These are phyloP conservation scores for Cladophialophora bantiana DNA, from an alignment of 2,329 filamentous ascomycete species.

Conservation along the genomic window DNA sequence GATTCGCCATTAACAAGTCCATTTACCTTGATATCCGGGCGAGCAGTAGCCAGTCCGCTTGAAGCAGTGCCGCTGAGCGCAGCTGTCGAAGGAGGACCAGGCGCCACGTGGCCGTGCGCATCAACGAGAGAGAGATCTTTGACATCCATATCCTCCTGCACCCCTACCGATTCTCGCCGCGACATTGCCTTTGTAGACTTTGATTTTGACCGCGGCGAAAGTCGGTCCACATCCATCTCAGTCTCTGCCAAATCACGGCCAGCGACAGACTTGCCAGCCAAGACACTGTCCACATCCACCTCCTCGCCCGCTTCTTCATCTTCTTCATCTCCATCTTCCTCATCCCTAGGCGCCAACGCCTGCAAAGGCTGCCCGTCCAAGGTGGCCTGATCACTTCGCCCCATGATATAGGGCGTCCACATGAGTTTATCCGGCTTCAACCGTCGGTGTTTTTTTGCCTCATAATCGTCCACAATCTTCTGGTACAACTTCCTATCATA, in stretches of 20 bases:
- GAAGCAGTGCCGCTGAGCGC: conserved; percentile 31
- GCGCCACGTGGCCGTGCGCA: conserved; percentile 34
- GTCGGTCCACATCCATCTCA: conserved; percentile 19
- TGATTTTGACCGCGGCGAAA: conserved; percentile 29
- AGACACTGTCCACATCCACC: conserved; percentile 35
- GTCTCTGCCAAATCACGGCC: conserved; percentile 35
- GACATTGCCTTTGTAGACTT: conserved; percentile 22
- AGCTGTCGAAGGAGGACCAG: conserved; percentile 39
- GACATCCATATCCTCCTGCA: conserved; percentile 20
- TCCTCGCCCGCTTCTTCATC: conserved; percentile 45
- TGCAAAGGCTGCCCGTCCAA: conserved; percentile 85
- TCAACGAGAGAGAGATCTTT: conserved; percentile 31
- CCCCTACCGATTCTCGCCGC: conserved; percentile 13
- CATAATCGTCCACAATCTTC: conserved; percentile 87
- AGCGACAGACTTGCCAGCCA: conserved; percentile 39
- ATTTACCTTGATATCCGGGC: conserved; percentile 28
- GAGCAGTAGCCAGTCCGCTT: conserved; percentile 10
- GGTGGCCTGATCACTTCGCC: conserved; percentile 78
- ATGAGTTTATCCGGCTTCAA: conserved; percentile 81
- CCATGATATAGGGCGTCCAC: conserved; percentile 98
- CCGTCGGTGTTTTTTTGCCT: conserved; percentile 84
- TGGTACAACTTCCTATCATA: conserved; percentile 85
- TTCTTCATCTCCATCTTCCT: conserved; percentile 67
- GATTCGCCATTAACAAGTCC: conserved; percentile 32
- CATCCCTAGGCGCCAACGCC: conserved; percentile 76